Percentiles rank a stretch among this genome's conserved stretches.
phyloP scores from a whole-genome alignment of 768 basidiomycete genomes.

The Leccinum boreale region DNA sequence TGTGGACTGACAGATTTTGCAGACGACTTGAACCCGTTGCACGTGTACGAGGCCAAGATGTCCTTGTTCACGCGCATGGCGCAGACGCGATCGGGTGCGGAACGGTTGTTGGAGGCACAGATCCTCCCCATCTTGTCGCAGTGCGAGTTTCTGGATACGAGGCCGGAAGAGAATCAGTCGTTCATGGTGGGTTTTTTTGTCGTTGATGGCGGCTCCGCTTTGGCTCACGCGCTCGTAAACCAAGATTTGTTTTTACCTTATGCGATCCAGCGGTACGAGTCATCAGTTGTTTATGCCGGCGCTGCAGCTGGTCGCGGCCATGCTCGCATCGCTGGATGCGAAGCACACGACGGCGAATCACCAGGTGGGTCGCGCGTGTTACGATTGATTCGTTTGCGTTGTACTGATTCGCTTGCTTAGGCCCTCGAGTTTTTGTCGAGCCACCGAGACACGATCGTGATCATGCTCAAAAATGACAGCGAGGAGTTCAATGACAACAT shows the following conservation, averaged over 20 bases:
- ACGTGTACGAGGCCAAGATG: constrained; percentile 95
- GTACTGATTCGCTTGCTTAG: neutral
- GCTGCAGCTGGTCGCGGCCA: constrained; percentile 74
- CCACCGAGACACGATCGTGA: constrained; percentile 81
- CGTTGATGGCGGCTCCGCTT: neutral
- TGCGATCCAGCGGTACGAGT: constrained; percentile 81
- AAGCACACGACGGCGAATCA: constrained; percentile 64
- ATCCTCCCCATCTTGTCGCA: constrained; percentile 70
- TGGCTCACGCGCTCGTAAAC: constrained; percentile 42
- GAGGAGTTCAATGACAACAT: constrained; percentile 31
- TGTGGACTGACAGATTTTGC: neutral
- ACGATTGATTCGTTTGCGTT: too few species aligned
- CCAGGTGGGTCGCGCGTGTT: constrained; percentile 46
- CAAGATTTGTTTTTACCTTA: constrained; percentile 85
- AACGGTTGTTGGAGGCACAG: constrained; percentile 76
- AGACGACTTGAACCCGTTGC: constrained; percentile 89
- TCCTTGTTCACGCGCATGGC: constrained; percentile 83
- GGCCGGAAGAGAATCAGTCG: constrained; percentile 79
- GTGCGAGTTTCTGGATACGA: constrained; percentile 84
- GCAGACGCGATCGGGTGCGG: constrained; percentile 79
- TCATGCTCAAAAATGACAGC: constrained; percentile 74
- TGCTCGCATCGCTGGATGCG: constrained; percentile 72
- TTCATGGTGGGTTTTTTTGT: constrained; percentile 55
- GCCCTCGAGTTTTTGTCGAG: constrained; percentile 70
- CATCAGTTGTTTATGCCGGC: constrained; percentile 89